A percentile compares a stretch with the other conserved stretches of the same genome.
These are phyloP conservation scores for Tuber microsphaerosporum DNA, from an alignment of 495 filamentous ascomycete genomes.

Conservation along the genomic window DNA sequence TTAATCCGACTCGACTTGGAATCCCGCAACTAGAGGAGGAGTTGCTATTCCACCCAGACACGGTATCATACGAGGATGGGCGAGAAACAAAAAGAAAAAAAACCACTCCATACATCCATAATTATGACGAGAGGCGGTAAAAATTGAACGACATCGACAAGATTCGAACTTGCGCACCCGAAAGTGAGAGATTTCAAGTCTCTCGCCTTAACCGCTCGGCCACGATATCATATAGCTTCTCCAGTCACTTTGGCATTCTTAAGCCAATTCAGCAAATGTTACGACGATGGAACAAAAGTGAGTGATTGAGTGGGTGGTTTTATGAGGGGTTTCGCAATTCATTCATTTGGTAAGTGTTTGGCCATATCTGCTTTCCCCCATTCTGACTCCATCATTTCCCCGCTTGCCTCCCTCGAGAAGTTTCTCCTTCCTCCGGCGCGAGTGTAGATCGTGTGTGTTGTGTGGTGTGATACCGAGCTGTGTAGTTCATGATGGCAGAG, in stretches of 20 bases:
- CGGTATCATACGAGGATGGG: neutral
- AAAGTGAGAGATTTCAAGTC: slow-evolving; percentile 17
- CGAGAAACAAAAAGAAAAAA: neutral
- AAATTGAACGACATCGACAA: slow-evolving; percentile 17
- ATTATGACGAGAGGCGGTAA: neutral
- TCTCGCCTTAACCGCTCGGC: slow-evolving; percentile 24
- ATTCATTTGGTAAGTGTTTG: neutral
- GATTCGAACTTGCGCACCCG: slow-evolving; percentile 23
- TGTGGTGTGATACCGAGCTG: neutral
- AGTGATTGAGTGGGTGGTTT: neutral
- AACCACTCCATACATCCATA: neutral
- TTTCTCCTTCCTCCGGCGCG: neutral
- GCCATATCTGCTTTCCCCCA: neutral
- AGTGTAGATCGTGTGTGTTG: neutral
- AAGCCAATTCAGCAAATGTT: neutral
- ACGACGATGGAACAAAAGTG: neutral
- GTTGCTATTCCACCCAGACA: too few relatives aligned
- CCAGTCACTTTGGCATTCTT: neutral
- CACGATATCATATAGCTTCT: slow-evolving; percentile 6
- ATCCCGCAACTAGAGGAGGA: neutral
- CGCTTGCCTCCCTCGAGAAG: neutral
- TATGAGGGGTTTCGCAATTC: neutral
- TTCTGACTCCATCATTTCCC: neutral
- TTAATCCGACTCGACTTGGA: neutral
- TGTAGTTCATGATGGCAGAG: neutral